Evolutionary conservation across 441 rosid species (phyloP).

Genomic region (Jatropha multifida): DNA sequence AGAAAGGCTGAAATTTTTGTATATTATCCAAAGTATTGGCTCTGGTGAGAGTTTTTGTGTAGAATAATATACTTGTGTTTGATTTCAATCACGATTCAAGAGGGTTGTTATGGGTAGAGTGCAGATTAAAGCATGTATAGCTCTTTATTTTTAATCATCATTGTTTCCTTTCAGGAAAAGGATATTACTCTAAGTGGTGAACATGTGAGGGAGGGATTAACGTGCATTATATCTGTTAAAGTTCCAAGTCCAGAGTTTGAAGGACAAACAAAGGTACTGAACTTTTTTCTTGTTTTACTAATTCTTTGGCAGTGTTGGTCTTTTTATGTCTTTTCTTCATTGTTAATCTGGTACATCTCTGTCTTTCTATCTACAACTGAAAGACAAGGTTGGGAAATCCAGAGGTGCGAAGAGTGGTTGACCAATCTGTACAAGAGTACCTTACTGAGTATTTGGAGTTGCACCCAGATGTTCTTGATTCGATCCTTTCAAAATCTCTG

Average conservation of each 20-base stretch:
- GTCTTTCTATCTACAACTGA: constrained; percentile 22
- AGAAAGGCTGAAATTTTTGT: background rate
- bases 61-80: background rate
- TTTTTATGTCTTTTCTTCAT: background rate
- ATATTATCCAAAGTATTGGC: background rate
- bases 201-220: constrained; percentile 97
- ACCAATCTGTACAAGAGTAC: constrained; percentile 93
- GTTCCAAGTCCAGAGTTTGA: constrained; percentile 98
- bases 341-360: constrained; percentile 17
- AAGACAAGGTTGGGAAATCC: constrained; percentile 99
- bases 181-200: constrained; percentile 93
- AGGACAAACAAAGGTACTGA: constrained; percentile 97
- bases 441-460: constrained; percentile 92
- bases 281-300: constrained; percentile 9
- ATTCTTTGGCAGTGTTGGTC: background rate
- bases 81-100: background rate
- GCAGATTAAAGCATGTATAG: constrained; percentile 8
- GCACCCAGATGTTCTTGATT: constrained; percentile 96
- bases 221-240: constrained; percentile 92
- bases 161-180: constrained; percentile 61
- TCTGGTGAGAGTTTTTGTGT: background rate
- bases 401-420: constrained; percentile 92
- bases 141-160: constrained; percentile 15
- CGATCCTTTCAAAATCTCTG: constrained; percentile 82
- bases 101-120: constrained; percentile 1